Conservation (phyloP, 768 basidiomycete species). For the Calocybe indica region DNA sequence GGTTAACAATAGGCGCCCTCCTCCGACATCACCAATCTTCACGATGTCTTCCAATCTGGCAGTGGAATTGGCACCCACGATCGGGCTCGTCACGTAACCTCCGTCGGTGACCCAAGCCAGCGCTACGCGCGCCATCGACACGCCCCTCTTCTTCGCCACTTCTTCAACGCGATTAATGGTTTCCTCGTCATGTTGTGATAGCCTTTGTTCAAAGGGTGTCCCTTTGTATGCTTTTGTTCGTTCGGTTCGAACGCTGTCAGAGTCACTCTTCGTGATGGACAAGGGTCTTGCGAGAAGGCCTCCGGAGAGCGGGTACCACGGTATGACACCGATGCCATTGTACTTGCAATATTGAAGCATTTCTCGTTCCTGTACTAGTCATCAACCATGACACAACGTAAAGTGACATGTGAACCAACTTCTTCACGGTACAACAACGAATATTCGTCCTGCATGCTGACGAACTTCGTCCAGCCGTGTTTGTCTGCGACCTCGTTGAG, state of each 20-base stretch:
- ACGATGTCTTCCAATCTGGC: constrained; percentile 13
- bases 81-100: constrained; percentile 27
- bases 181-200: constrained; percentile 19
- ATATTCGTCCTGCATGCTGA: constrained; percentile 52
- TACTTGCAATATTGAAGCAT: constrained; percentile 39
- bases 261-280: no score
- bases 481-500: constrained; percentile 38
- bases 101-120: constrained; percentile 30
- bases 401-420: constrained; percentile 7
- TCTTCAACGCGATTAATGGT: constrained; percentile 34
- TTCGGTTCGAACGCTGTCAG: constrained; percentile 14
- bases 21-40: constrained; percentile 1
- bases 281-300: constrained; percentile 34
- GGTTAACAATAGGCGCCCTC: constrained; percentile 20
- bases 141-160: constrained; percentile 34
- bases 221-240: constrained; percentile 11
- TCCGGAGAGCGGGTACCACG: constrained; percentile 38
- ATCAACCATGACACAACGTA: neutral
- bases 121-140: constrained; percentile 40
- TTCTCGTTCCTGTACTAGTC: constrained; percentile 33
- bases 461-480: constrained; percentile 46
- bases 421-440: constrained; percentile 51
- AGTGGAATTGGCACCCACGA: constrained; percentile 17
- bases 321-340: constrained; percentile 48
- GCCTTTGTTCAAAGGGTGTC: constrained; percentile 11